Percentiles rank a stretch among this genome's conserved stretches.
Evolutionary conservation across 192 early-diverging fungal species (phyloP).

Genomic region (Obelidium mucronatum): DNA sequence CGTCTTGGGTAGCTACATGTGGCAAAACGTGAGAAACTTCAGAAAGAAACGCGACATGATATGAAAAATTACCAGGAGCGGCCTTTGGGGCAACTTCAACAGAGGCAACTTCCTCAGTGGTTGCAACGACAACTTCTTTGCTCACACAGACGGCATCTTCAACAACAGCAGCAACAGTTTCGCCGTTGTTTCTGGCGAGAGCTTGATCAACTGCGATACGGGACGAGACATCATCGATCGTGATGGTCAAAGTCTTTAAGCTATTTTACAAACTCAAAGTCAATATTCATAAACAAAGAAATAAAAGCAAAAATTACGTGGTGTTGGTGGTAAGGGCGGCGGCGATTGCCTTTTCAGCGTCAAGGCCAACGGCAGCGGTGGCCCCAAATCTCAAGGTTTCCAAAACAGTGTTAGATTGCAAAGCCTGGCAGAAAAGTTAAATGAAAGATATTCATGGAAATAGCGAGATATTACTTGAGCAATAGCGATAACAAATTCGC

Average conservation of each 20-base stretch:
- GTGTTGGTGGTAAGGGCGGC: constrained; percentile 9
- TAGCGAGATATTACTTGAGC: constrained; percentile 14
- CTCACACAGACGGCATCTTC: neutral
- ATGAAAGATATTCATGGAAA: neutral
- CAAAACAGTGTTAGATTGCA: constrained; percentile 43
- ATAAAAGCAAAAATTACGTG: neutral
- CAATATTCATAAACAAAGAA: neutral
- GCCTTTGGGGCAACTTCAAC: constrained; percentile 10
- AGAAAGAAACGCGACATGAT: neutral
- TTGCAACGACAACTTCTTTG: neutral
- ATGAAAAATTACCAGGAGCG: neutral
- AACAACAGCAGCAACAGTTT: neutral
- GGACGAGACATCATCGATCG: constrained; percentile 47
- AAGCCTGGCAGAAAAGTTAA: constrained; percentile 30
- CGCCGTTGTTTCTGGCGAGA: constrained; percentile 58
- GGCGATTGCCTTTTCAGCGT: constrained; percentile 11
- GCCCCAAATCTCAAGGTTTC: constrained; percentile 47
- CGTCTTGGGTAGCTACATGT: no score
- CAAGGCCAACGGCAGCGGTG: constrained; percentile 44
- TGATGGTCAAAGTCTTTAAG: constrained; percentile 45
- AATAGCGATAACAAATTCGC: constrained; percentile 44
- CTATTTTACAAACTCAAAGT: neutral
- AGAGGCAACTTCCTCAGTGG: neutral
- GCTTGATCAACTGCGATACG: constrained; percentile 49
- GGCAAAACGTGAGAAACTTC: neutral